Conservation (phyloP, 257 asterid genomes). For the Primulina eburnea region DNA sequence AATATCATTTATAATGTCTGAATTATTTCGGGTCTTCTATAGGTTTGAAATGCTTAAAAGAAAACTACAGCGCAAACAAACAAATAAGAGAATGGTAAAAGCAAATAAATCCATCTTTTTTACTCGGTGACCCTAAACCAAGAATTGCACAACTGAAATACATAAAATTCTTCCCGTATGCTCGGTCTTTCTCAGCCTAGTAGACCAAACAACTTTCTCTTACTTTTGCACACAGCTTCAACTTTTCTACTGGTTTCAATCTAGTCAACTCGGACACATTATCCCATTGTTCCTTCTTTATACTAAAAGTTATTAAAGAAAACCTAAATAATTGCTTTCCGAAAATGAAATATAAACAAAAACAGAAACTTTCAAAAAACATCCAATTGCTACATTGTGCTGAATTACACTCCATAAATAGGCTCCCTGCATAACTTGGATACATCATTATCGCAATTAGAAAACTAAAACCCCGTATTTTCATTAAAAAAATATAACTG, state of each 20-base stretch:
- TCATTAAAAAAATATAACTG: not conserved
- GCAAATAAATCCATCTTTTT: not conserved
- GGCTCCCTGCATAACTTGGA: not conserved
- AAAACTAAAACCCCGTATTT: not conserved
- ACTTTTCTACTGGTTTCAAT: not conserved
- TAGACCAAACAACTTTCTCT: not conserved
- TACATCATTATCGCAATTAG: not conserved
- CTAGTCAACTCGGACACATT: not conserved
- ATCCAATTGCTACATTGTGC: not conserved
- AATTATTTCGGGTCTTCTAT: not conserved
- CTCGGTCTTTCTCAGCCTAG: slow-evolving; percentile 5
- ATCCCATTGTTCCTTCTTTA: slow-evolving; percentile 5
- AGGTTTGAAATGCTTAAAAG: slow-evolving; percentile 6
- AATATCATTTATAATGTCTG: not conserved
- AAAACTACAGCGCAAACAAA: not conserved
- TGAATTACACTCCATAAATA: not conserved
- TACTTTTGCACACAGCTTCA: not conserved
- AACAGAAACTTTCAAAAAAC: not conserved
- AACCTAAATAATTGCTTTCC: not conserved
- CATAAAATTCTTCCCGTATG: not conserved
- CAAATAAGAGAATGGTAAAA: slow-evolving; percentile 2
- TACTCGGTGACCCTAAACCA: not conserved
- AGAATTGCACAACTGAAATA: not conserved
- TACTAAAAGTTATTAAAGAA: not conserved
- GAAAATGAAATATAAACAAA: not conserved